Evolutionary conservation across 129 eudicot genomes (phyloP), one percentile per base, ranked within the genome.

Genomic region (Saposhnikovia divaricata): DNA sequence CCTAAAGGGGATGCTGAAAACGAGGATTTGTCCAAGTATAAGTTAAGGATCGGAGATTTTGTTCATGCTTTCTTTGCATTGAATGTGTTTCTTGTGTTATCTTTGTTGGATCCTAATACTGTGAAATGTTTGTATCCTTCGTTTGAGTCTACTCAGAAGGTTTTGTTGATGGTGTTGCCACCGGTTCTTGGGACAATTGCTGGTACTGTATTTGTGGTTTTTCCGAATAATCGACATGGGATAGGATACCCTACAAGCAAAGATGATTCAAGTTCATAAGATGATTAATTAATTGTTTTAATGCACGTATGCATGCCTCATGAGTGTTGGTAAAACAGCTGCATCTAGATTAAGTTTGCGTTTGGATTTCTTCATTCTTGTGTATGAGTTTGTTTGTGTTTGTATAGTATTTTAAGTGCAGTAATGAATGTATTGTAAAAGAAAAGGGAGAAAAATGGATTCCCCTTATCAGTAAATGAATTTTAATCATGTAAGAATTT

Each of bases 221-320:
- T 89, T 72, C 97, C 97, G 0, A 86, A 85, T 68, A 89, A 80
- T 9, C 85, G 93, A 12, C 97, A 91, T 69, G 91, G 97, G n/a
- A 89, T 91, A 16, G 97, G 97, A 69, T 87, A 91, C 83, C 93
- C 93, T 40, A 38, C 72, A n/a, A 79, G 68, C 77, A 61, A 45
- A 47, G 9, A 50, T 38, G 25, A 21, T 39, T 19, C 45, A 18
- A 71, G 75, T 39, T 71, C 75, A 39, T 39, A 16, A 71, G n/a
- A 34, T 3, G 74, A 68, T 28, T 34, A 68, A 28, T 34, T 68
- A 68, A 28, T 34, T 68, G 42, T 28, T 34, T 68, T 15, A 34
- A 68, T 68, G 43, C 19, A 68, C 19, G 23, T 12, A 34, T 27
- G 73, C 43, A 12, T 68, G 73, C n/a, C 2, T 68, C 34, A 9